phyloP scores from a whole-genome alignment of 306 rosid species.

The Begonia peltatifolia region DNA sequence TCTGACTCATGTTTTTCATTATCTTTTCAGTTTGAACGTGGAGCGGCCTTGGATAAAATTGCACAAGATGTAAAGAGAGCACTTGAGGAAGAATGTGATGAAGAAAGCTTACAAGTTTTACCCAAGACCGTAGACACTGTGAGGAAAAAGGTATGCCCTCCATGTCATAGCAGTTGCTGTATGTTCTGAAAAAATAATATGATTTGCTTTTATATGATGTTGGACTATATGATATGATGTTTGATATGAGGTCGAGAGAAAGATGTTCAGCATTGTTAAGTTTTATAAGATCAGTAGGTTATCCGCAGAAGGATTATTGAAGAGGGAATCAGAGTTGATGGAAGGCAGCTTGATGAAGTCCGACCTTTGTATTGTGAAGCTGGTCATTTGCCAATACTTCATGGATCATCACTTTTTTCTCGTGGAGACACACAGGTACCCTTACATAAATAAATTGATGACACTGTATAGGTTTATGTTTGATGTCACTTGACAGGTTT shows the following conservation, averaged over 20 bases:
- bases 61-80: conserved; percentile 58
- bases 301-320: conserved; percentile 72
- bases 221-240: too few species aligned
- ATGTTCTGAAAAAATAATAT: too few species aligned
- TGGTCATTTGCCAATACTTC: conserved; percentile 49
- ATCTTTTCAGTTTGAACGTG: conserved; percentile 73
- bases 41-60: conserved; percentile 82
- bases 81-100: conserved; percentile 80
- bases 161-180: too few species aligned
- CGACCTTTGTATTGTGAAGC: conserved; percentile 90
- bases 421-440: conserved; percentile 96
- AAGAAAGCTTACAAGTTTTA: conserved; percentile 69
- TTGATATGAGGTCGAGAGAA: too few species aligned
- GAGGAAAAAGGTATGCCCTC: conserved; percentile 59
- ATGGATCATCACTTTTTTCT: conserved; percentile 76
- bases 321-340: conserved; percentile 82
- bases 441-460: conserved; percentile 1
- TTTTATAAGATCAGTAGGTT: conserved; percentile 35
- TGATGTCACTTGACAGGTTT: conserved; percentile 42
- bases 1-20: conserved; percentile 2
- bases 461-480: conserved; percentile 1
- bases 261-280: conserved; percentile 8
- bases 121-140: conserved; percentile 83
- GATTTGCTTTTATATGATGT: too few species aligned
- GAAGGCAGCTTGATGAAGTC: conserved; percentile 87